phyloP scores from a whole-genome alignment of 2,329 filamentous ascomycete species.

The Drechslerella dactyloides region DNA sequence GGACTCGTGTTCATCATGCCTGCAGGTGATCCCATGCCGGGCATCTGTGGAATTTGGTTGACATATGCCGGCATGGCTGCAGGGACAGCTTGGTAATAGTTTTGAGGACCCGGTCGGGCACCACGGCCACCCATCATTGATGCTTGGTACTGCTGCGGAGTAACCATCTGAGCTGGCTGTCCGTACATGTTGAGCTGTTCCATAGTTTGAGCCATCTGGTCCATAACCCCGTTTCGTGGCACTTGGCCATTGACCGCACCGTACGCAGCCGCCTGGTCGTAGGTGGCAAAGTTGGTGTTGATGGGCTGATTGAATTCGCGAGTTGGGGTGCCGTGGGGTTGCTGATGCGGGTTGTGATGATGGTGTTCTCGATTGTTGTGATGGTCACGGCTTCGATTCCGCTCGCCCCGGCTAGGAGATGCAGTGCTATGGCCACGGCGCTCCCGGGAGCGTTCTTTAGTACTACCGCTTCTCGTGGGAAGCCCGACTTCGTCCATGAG shows the following conservation, averaged over 20 bases:
- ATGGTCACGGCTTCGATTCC: constrained; percentile 52
- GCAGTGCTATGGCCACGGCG: constrained; percentile 51
- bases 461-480: constrained; percentile 67
- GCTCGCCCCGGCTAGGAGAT: constrained; percentile 51
- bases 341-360: constrained; percentile 49
- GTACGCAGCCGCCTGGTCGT: constrained; percentile 51
- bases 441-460: constrained; percentile 51
- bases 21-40: constrained; percentile 30
- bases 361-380: constrained; percentile 49
- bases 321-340: constrained; percentile 45
- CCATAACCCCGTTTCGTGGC: constrained; percentile 51
- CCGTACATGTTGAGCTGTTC: constrained; percentile 52
- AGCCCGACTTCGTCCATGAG: constrained; percentile 98
- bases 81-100: constrained; percentile 49
- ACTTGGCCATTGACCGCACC: constrained; percentile 51
- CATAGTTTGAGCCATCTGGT: constrained; percentile 53
- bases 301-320: constrained; percentile 47
- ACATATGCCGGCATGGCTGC: constrained; percentile 37
- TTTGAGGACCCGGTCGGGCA: constrained; percentile 25
- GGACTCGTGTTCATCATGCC: constrained; percentile 52
- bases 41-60: constrained; percentile 49
- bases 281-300: constrained; percentile 48
- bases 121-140: constrained; percentile 47
- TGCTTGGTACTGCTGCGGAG: constrained; percentile 49
- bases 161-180: constrained; percentile 33